Evolutionary conservation across 345 rosid genomes (phyloP), one percentile per base, ranked within the genome.

Genomic region (Gossypium longicalyx): DNA sequence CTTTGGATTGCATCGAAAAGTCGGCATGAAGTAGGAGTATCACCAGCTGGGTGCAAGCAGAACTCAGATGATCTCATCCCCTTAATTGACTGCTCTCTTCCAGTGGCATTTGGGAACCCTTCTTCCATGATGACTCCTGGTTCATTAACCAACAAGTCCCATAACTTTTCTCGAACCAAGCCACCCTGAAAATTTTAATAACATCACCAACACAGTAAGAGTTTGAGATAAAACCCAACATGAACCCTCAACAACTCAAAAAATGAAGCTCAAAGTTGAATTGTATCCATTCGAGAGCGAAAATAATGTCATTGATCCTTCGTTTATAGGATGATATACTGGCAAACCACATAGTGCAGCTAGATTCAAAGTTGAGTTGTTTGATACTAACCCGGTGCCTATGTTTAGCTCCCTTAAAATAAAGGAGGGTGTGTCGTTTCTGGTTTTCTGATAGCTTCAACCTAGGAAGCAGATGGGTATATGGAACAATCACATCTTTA

Each of bases 21-120:
- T 61, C 97, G 87, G 77, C 99, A 95, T 72, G 97, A 95, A 65
- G 98, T 93, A 20, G 99, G 97, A 19, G 99, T 93, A 72, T 93
- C 99, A 64, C 99, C 99, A 0, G 97, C 97, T 6, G 98, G 99
- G 80, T 95, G 99, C 80, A 95, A 85, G 77, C 99, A 95, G 84
- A 93, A 95, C 71, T 93, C 94, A 13, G 97, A 91, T 29, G 88
- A 82, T 77, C 97, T 88, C 98, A 93, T 95, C 75, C 98, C 97
- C 82, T 74, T 83, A 22, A 93, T 91, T 11, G 99, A 93, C 74
- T 90, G 92, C 82, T 90, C 94, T 58, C 84, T 87, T n/a, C 97
- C 99, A 0, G 97, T 95, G 66, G 93, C 97, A 81, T 90, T 93
- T 11, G 99, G 97, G 72, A 95, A 95, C 71, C 99, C 99, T 89